Conservation (phyloP, 75 land plant genomes). For the Gnetum montanum region DNA sequence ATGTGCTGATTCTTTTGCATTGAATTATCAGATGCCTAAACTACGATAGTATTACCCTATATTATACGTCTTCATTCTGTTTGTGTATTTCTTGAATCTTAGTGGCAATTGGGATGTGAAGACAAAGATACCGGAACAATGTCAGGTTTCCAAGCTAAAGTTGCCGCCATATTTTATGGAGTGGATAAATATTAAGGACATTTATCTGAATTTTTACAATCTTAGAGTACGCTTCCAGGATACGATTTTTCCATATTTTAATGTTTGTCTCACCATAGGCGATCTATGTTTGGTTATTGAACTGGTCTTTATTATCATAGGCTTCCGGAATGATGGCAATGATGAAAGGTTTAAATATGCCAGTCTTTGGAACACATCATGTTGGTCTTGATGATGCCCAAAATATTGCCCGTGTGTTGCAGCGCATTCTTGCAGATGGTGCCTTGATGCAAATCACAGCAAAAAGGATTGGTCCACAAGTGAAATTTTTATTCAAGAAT, state of each 20-base stretch:
- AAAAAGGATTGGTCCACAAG: constrained; percentile 45
- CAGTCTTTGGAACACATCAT: constrained; percentile 74
- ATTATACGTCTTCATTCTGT: no score
- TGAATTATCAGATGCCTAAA: no score
- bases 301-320: constrained; percentile 21
- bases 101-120: constrained; percentile 99
- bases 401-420: constrained; percentile 80
- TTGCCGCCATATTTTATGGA: constrained; percentile 76
- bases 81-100: constrained; percentile 4
- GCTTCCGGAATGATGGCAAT: constrained; percentile 92
- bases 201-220: constrained; percentile 81
- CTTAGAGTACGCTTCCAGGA: constrained; percentile 32
- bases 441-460: constrained; percentile 72
- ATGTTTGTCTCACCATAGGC: no score
- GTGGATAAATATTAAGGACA: constrained; percentile 95
- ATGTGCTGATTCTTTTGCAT: no score
- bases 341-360: constrained; percentile 65
- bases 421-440: constrained; percentile 77
- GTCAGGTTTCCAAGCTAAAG: constrained; percentile 49
- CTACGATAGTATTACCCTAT: no score
- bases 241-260: background rate
- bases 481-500: constrained; percentile 47
- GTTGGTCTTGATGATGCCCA: constrained; percentile 89
- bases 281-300: background rate
- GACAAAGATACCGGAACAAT: constrained; percentile 93